Evolutionary conservation across 352 stramenopile species (phyloP).

Genomic region (Pythium plurisporium): DNA sequence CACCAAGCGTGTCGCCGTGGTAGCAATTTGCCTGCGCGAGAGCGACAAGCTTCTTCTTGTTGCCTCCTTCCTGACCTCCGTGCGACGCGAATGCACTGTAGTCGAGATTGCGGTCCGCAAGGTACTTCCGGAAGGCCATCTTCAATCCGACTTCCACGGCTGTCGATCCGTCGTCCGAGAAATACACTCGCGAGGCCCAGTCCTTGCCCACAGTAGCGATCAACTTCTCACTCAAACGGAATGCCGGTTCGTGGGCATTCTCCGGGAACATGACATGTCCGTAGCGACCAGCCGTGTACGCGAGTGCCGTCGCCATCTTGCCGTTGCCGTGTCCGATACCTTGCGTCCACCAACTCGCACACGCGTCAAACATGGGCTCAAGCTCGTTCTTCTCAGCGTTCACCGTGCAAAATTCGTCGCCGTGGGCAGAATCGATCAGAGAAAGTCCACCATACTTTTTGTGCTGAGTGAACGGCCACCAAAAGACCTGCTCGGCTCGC

Average conservation of each 20-base stretch:
- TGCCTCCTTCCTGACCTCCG: not conserved
- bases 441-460: slow-evolving; percentile 75
- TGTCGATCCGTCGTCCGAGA: slow-evolving; percentile 89
- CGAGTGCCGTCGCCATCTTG: slow-evolving; percentile 83
- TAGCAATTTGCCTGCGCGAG: slow-evolving; percentile 89
- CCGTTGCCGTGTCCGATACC: slow-evolving; percentile 87
- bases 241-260: slow-evolving; percentile 83
- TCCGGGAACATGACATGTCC: slow-evolving; percentile 92
- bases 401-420: slow-evolving; percentile 78
- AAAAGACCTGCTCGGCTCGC: slow-evolving; percentile 76
- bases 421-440: slow-evolving; percentile 88
- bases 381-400: slow-evolving; percentile 45
- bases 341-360: slow-evolving; percentile 92
- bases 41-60: slow-evolving; percentile 57
- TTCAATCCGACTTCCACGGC: slow-evolving; percentile 90
- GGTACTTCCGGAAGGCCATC: slow-evolving; percentile 88
- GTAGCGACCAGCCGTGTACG: slow-evolving; percentile 87
- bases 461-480: slow-evolving; percentile 94
- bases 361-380: slow-evolving; percentile 83
- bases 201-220: slow-evolving; percentile 67
- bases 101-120: slow-evolving; percentile 59
- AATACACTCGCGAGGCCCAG: slow-evolving; percentile 89
- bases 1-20: slow-evolving; percentile 89
- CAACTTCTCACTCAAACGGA: slow-evolving; percentile 77
- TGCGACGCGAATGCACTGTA: slow-evolving; percentile 33